These are phyloP conservation scores for Penicillium chermesinum DNA, from an alignment of 495 filamentous ascomycete species.

Conservation along the genomic window DNA sequence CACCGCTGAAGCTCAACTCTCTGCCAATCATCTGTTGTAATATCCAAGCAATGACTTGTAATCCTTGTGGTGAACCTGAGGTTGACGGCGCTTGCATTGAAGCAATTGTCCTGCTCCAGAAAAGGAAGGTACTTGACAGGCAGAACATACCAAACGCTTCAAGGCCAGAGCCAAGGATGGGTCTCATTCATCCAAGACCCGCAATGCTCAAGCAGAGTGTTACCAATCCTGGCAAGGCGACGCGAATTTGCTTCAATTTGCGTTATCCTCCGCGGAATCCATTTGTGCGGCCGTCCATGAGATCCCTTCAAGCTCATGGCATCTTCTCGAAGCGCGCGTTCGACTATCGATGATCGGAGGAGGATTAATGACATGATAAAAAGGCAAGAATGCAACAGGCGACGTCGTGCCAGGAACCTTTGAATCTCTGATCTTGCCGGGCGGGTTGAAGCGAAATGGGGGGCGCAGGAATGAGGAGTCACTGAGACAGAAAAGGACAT, in stretches of 20 bases:
- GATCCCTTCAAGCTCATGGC: no score
- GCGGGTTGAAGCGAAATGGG: not conserved
- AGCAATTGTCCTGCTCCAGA: not conserved
- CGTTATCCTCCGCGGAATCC: no score
- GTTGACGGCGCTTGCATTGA: not conserved
- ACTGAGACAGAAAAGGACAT: not conserved
- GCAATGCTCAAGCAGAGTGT: no score
- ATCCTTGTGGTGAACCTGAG: no score
- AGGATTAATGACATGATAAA: not conserved
- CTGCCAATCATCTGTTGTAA: not conserved
- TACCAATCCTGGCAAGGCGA: no score
- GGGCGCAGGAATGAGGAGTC: not conserved
- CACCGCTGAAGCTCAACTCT: slow-evolving; percentile 1
- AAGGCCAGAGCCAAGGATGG: no score
- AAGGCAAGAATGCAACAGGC: not conserved
- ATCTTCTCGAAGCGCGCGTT: slow-evolving; percentile 2
- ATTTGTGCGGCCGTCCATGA: no score
- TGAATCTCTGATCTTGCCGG: slow-evolving; percentile 6
- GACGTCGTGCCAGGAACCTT: not conserved
- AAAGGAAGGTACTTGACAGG: not conserved
- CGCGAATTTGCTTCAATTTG: no score
- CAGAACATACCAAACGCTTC: no score
- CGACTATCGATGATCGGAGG: slow-evolving; percentile 3
- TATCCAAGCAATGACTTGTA: slow-evolving; percentile 2
- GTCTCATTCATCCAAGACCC: no score